Base-by-base conservation (phyloP, 1,139 yeast genomes). In the Suhomyces yuchorum region DNA sequence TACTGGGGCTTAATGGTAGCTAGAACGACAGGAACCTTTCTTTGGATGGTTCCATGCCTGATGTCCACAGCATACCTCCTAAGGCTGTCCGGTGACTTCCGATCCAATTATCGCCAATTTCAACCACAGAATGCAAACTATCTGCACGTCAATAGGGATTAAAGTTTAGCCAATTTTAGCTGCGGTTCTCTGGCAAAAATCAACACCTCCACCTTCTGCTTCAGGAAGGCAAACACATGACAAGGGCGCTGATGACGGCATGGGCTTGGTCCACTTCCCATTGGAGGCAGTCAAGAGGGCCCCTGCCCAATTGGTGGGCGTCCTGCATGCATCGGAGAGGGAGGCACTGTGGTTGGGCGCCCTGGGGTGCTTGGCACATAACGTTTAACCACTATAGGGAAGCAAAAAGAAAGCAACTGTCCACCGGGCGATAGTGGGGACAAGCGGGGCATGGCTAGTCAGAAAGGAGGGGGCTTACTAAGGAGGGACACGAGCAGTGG, bases 371-470 rank as follows among this genome's bases (percentile, higher is more conserved):
- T 22, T 37, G 32, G 39, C 39, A 37, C 39, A 37, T 37, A 37
- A 37, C 39, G 39, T 17, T 23, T 37, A 37, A 37, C 39, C 39
- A 37, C 39, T 37, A 37, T 23, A 37, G 30, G 30, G 30, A 37
- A 14, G 38, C 32, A 23, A 37, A 34, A 22, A 37, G 39, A 37
- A 37, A 37, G 30, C 19, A 37, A 35, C 20, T 14, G 26, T 35
- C 12, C 20, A 35, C 26, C 14, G 38, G 24, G 26, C 38, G 23
- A 19, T 5, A 14, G 32, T 15, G 30, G 24, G 33, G 40, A n/a
- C 32, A 18, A 38, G 41, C 12, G 24, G 23, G 24, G 18, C 32
- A 23, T 17, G 41, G 20, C 23, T 24, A 23, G 32, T 17, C 8
- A 24, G 17, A 26, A 30, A 38, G 40, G 30, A 24, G 32, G 41